Conservation (phyloP, 2,329 filamentous ascomycete genomes). For the Stenocarpella maydis region DNA sequence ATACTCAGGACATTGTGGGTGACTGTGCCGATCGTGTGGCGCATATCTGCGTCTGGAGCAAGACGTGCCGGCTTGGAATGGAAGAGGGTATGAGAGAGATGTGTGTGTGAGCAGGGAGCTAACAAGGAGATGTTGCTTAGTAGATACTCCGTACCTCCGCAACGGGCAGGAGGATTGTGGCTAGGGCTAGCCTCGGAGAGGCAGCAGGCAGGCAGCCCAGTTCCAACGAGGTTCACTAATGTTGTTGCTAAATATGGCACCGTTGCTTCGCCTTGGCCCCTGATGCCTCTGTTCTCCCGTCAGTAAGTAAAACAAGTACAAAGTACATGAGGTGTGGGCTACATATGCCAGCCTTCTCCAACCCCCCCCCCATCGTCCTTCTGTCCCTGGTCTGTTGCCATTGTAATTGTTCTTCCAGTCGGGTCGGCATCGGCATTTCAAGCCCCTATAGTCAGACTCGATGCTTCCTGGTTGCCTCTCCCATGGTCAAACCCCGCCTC, state of each 20-base stretch:
- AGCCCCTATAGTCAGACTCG: not conserved
- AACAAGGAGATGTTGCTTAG: no score
- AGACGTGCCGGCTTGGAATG: no score
- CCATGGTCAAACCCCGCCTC: slow-evolving; percentile 12
- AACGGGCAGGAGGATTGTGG: slow-evolving; percentile 11
- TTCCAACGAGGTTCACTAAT: not conserved
- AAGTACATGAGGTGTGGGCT: no score
- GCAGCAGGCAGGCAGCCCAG: not conserved
- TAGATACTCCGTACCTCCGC: not conserved
- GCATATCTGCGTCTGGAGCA: not conserved
- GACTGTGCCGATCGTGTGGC: not conserved
- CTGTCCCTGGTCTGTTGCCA: no score
- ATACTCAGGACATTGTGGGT: not conserved
- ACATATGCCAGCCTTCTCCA: no score
- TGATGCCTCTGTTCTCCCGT: not conserved
- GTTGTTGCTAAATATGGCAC: slow-evolving; percentile 25
- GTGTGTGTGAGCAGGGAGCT: not conserved
- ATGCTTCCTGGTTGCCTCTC: not conserved
- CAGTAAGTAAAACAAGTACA: no score
- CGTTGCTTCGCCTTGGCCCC: slow-evolving; percentile 9
- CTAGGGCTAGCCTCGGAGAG: not conserved
- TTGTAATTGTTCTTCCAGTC: no score
- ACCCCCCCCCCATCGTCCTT: no score
- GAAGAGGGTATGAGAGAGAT: no score
- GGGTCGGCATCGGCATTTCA: not conserved